phyloP scores from a whole-genome alignment of 2,329 filamentous ascomycete genomes.

The Parasarocladium wereldwijsianum region DNA sequence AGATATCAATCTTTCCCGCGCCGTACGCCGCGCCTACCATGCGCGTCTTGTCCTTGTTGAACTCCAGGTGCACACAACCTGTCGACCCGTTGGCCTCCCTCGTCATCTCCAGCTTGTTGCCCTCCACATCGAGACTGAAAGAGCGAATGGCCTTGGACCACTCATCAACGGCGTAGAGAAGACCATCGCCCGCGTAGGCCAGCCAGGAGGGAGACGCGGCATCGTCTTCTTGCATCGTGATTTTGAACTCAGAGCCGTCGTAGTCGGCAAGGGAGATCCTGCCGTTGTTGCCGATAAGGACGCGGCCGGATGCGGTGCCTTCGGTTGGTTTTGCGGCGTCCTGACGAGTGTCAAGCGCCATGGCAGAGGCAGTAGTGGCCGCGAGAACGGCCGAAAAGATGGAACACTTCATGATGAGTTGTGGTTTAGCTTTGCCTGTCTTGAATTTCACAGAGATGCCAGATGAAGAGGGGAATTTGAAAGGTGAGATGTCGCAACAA shows the following conservation, averaged over 20 bases:
- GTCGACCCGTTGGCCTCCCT: constrained; percentile 17
- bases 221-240: constrained; percentile 17
- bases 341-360: constrained; percentile 1
- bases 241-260: constrained; percentile 22
- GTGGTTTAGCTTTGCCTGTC: too few species aligned
- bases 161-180: constrained; percentile 33
- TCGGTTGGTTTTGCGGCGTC: background rate
- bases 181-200: constrained; percentile 21
- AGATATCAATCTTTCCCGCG: constrained; percentile 27
- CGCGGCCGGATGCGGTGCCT: constrained; percentile 1
- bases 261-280: constrained; percentile 26
- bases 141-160: constrained; percentile 22
- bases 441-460: too few species aligned
- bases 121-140: constrained; percentile 20
- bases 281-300: constrained; percentile 9
- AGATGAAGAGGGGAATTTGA: too few species aligned
- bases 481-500: too few species aligned
- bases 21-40: constrained; percentile 30
- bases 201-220: constrained; percentile 31
- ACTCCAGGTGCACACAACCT: constrained; percentile 32
- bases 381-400: background rate
- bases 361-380: constrained; percentile 1
- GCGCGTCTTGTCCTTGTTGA: constrained; percentile 27
- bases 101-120: background rate
- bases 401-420: constrained; percentile 1